Percentiles rank a stretch among this genome's conserved stretches.
These are phyloP conservation scores for Paramecium caudatum DNA, from an alignment of 73 alveolate genomes.

Conservation along the genomic window DNA sequence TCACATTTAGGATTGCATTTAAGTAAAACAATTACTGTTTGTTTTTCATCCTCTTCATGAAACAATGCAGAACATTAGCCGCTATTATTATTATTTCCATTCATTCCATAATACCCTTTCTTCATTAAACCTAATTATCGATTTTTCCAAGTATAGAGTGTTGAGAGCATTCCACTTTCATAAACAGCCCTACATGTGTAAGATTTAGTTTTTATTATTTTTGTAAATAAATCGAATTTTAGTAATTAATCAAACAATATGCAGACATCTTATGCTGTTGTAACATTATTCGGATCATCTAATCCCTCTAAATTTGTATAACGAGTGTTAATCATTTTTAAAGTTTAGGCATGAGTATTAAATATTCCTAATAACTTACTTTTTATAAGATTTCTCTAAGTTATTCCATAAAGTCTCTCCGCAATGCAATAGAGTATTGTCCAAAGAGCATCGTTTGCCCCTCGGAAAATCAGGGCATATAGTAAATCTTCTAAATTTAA, in stretches of 20 bases:
- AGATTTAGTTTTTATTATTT: slow-evolving; percentile 1
- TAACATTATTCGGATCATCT: slow-evolving; percentile 63
- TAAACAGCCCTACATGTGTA: slow-evolving; percentile 22
- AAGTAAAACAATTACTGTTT: neutral
- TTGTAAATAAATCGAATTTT: slow-evolving; percentile 23
- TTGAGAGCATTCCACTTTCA: slow-evolving; percentile 20
- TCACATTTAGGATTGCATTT: slow-evolving; percentile 54
- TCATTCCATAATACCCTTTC: slow-evolving; percentile 29
- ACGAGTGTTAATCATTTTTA: slow-evolving; percentile 40
- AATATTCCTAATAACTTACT: neutral
- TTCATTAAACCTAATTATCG: neutral
- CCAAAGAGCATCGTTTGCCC: slow-evolving; percentile 62
- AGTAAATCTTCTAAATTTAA: neutral
- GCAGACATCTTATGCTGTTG: slow-evolving; percentile 30
- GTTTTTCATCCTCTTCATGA: neutral
- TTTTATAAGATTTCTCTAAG: neutral
- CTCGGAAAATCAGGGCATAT: neutral
- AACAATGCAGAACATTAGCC: neutral
- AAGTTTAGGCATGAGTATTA: neutral
- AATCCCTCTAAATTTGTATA: slow-evolving; percentile 41
- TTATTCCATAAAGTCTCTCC: neutral
- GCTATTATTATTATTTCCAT: neutral
- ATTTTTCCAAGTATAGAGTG: slow-evolving; percentile 39
- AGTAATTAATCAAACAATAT: slow-evolving; percentile 24
- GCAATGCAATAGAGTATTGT: neutral